These are phyloP conservation scores for Fusarium sp. DNA, from an alignment of 2,329 filamentous ascomycete genomes.

Conservation along the genomic window DNA sequence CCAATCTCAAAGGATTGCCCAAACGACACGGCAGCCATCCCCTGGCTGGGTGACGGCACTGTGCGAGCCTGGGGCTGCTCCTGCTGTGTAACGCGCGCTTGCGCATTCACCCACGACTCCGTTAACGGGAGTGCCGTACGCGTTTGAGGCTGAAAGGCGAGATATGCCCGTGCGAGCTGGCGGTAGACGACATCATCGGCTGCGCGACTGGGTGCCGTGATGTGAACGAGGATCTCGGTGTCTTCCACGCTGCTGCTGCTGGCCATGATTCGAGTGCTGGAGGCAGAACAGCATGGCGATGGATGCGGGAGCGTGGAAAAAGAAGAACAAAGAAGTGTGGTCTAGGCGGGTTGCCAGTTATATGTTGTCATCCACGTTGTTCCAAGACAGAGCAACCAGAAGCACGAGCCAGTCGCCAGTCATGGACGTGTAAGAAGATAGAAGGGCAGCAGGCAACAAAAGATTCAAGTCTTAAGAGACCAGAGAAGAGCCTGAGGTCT, in stretches of 20 bases:
- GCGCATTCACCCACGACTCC: neutral
- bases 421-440: slow-evolving; percentile 7
- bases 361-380: slow-evolving; percentile 15
- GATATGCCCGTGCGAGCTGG: slow-evolving; percentile 62
- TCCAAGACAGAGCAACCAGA: slow-evolving; percentile 14
- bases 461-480: neutral
- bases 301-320: neutral
- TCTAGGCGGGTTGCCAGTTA: slow-evolving; percentile 7
- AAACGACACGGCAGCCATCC: slow-evolving; percentile 24
- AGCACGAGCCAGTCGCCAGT: slow-evolving; percentile 29
- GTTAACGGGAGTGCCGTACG: slow-evolving; percentile 19
- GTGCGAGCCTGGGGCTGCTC: slow-evolving; percentile 5
- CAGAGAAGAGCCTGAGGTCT: neutral
- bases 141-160: slow-evolving; percentile 57
- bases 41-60: slow-evolving; percentile 20
- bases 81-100: slow-evolving; percentile 4
- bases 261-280: slow-evolving; percentile 41
- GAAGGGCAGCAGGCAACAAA: slow-evolving; percentile 8
- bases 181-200: slow-evolving; percentile 63
- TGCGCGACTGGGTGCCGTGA: slow-evolving; percentile 62
- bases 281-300: slow-evolving; percentile 41
- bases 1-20: slow-evolving; percentile 44
- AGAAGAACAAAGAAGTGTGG: neutral
- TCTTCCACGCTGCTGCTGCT: slow-evolving; percentile 43
- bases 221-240: slow-evolving; percentile 68